Conservation (phyloP, 257 asterid species). For the Solanum virginianum region DNA sequence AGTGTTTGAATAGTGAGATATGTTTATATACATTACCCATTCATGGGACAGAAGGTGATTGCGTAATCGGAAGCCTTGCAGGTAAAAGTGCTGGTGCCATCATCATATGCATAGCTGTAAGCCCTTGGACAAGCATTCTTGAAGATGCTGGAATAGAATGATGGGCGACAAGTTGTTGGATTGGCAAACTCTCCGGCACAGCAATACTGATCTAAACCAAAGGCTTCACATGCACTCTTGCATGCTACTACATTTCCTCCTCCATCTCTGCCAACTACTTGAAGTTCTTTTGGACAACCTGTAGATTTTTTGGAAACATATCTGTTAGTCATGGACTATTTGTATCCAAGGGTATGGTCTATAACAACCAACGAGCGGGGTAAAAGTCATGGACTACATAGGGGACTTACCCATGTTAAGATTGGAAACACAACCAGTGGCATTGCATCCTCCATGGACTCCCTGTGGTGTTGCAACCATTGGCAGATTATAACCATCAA, state of each 20-base stretch:
- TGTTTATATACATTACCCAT: neutral
- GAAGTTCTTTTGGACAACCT: conserved; percentile 89
- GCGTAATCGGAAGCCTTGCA: conserved; percentile 57
- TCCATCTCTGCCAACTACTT: conserved; percentile 43
- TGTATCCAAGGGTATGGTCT: neutral
- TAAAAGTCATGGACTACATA: neutral
- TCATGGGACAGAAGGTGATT: conserved; percentile 45
- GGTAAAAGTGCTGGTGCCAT: conserved; percentile 81
- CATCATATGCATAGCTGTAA: conserved; percentile 71
- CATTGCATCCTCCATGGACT: conserved; percentile 38
- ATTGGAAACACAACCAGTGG: conserved; percentile 61
- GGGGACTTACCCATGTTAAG: conserved; percentile 48
- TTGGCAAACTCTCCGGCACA: conserved; percentile 82
- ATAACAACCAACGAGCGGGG: neutral
- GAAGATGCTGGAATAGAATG: conserved; percentile 60
- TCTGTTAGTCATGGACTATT: neutral
- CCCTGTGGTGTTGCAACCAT: conserved; percentile 48
- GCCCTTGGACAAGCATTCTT: conserved; percentile 72
- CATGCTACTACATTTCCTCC: conserved; percentile 63
- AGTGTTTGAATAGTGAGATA: neutral
- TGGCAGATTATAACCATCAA: conserved; percentile 74
- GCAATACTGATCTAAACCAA: conserved; percentile 61
- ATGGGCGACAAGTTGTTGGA: conserved; percentile 65
- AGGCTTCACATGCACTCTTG: conserved; percentile 79
- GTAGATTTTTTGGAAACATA: neutral